Conservation (phyloP, 306 rosid genomes). For the Castanopsis chinensis region DNA sequence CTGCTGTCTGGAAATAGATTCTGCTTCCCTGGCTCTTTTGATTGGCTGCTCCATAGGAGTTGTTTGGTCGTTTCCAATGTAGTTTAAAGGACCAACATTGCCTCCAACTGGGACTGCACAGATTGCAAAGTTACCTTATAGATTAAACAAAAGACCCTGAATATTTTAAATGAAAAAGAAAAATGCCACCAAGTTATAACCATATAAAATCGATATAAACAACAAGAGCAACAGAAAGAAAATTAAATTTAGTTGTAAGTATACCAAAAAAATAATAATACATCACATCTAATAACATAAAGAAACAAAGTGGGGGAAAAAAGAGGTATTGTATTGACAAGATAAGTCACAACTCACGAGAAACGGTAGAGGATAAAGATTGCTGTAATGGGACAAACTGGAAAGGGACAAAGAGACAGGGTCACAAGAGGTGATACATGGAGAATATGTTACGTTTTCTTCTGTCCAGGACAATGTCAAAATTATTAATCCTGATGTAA, state of each 20-base stretch:
- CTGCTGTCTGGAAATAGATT: slow-evolving; percentile 15
- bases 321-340: neutral
- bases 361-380: neutral
- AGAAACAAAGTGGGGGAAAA: neutral
- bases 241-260: neutral
- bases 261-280: neutral
- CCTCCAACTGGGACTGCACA: slow-evolving; percentile 27
- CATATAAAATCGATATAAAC: neutral
- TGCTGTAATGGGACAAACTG: neutral
- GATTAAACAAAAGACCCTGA: neutral
- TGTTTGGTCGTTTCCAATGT: slow-evolving; percentile 8
- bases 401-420: neutral
- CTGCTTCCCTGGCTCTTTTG: slow-evolving; percentile 13
- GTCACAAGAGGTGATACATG: neutral
- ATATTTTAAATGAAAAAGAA: neutral
- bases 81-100: slow-evolving; percentile 23
- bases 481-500: neutral
- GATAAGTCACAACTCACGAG: neutral
- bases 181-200: neutral
- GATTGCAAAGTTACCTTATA: neutral
- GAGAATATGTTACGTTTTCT: neutral
- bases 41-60: slow-evolving; percentile 3
- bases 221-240: neutral
- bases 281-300: neutral
- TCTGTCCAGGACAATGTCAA: neutral